A percentile compares a stretch with the other conserved stretches of the same genome.
These are phyloP conservation scores for Platanthera guangdongensis DNA, from an alignment of 106 monocot genomes.

Conservation along the genomic window DNA sequence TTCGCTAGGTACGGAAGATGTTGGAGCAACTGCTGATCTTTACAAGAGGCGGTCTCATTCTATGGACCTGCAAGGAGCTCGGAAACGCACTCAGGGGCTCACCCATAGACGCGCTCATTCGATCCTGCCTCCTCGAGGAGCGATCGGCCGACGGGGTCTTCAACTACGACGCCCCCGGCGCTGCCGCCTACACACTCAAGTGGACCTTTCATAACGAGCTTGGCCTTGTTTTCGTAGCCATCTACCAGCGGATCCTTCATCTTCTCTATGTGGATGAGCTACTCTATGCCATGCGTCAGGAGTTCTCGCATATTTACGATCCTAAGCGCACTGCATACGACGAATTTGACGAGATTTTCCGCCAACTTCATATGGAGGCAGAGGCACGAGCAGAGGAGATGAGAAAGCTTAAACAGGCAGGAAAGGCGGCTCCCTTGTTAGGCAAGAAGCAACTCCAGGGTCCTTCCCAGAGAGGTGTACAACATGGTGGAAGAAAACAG, in stretches of 20 bases:
- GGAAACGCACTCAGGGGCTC: constrained; percentile 79
- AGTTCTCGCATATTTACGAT: constrained; percentile 65
- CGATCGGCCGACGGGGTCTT: constrained; percentile 76
- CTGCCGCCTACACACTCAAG: constrained; percentile 64
- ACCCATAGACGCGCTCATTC: constrained; percentile 86
- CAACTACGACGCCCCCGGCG: constrained; percentile 53
- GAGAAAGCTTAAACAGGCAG: constrained; percentile 61
- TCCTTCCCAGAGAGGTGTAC: constrained; percentile 10
- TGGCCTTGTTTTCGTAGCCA: constrained; percentile 91
- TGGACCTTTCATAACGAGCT: constrained; percentile 98
- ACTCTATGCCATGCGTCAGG: constrained; percentile 49
- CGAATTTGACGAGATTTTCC: constrained; percentile 73
- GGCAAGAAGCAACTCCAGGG: constrained; percentile 34
- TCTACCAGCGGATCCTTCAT: constrained; percentile 84
- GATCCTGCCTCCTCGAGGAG: constrained; percentile 94
- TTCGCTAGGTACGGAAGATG: constrained; percentile 31
- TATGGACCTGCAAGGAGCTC: constrained; percentile 77
- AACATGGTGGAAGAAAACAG: constrained; percentile 19
- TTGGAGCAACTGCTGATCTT: constrained; percentile 98
- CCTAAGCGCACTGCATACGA: constrained; percentile 50
- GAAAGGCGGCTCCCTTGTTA: constrained; percentile 6
- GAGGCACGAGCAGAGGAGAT: constrained; percentile 87
- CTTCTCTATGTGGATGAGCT: constrained; percentile 92
- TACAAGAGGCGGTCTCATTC: constrained; percentile 90
- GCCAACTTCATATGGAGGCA: constrained; percentile 77